A percentile compares a stretch with the other conserved stretches of the same genome.
These are phyloP conservation scores for Bocquillonia castaneifolia DNA, from an alignment of 441 rosid species.

Conservation along the genomic window DNA sequence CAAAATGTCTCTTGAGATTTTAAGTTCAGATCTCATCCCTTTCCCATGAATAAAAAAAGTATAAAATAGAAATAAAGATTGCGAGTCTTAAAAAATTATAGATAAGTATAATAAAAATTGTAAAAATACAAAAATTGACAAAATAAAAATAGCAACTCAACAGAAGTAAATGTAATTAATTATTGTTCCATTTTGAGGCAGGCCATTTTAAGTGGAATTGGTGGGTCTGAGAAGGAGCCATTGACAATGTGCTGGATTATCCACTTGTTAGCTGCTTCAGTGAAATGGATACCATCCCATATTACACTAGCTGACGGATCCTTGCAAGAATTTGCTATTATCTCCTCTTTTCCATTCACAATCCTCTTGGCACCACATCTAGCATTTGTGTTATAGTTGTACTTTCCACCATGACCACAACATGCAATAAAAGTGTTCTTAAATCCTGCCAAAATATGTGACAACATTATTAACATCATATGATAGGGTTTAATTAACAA, in stretches of 20 bases:
- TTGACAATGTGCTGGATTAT: slow-evolving; percentile 42
- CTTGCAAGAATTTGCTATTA: slow-evolving; percentile 49
- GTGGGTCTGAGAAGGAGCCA: slow-evolving; percentile 47
- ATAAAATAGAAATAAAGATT: too few species aligned
- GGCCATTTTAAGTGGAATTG: slow-evolving; percentile 38
- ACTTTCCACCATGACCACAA: slow-evolving; percentile 90
- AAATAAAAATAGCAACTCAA: too few species aligned
- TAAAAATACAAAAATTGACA: too few species aligned
- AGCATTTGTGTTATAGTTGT: slow-evolving; percentile 46
- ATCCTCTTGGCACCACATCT: slow-evolving; percentile 53
- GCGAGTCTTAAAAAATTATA: too few species aligned
- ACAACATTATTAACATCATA: too few species aligned
- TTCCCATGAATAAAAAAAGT: too few species aligned
- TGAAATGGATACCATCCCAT: slow-evolving; percentile 84
- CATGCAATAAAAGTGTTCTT: slow-evolving; percentile 51
- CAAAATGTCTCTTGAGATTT: too few species aligned
- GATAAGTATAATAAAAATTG: too few species aligned
- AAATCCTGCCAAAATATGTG: too few species aligned
- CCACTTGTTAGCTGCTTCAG: slow-evolving; percentile 62
- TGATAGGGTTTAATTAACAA: too few species aligned
- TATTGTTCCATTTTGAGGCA: slow-evolving; percentile 27
- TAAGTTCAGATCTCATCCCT: too few species aligned
- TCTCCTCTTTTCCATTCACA: slow-evolving; percentile 41
- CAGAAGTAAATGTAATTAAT: not conserved
- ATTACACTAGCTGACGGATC: slow-evolving; percentile 46